phyloP scores from a whole-genome alignment of 2,329 filamentous ascomycete genomes.

The Cordyceps javanica region DNA sequence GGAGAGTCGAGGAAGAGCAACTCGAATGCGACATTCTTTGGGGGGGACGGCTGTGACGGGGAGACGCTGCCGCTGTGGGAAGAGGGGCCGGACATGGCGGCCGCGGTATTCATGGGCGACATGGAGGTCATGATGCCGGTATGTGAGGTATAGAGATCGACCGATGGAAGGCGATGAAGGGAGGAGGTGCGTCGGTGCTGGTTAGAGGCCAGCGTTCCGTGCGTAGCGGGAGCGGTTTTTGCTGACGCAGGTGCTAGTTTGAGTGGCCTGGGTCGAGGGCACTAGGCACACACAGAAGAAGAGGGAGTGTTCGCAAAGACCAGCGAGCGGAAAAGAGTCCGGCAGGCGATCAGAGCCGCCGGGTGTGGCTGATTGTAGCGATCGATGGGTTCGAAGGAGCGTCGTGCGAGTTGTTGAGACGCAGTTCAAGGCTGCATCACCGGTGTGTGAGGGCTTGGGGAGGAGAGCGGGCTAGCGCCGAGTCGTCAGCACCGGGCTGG shows the following conservation, averaged over 20 bases:
- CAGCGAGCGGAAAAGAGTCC: neutral
- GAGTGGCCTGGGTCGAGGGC: constrained; percentile 1
- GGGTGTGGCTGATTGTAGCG: neutral
- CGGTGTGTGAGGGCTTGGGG: neutral
- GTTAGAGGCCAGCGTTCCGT: neutral
- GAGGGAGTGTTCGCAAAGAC: neutral
- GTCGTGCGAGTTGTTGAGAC: constrained; percentile 1
- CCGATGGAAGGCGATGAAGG: constrained; percentile 15
- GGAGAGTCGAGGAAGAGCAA: constrained; percentile 63
- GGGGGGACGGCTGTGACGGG: constrained; percentile 41
- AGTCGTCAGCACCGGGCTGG: constrained; percentile 23
- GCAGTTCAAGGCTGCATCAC: constrained; percentile 12
- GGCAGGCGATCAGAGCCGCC: neutral
- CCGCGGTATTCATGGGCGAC: constrained; percentile 35
- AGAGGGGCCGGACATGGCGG: constrained; percentile 28
- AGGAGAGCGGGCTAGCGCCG: constrained; percentile 18
- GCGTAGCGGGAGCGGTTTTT: constrained; percentile 25
- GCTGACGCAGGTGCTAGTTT: constrained; percentile 17
- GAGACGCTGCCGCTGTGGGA: constrained; percentile 39
- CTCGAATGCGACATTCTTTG: constrained; percentile 76
- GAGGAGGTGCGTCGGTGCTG: constrained; percentile 7
- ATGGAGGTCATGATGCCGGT: constrained; percentile 38
- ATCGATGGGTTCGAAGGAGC: constrained; percentile 8
- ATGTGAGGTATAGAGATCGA: constrained; percentile 23
- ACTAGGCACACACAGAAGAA: neutral